Evolutionary conservation across 805 yeast genomes (phyloP), one percentile per base, ranked within the genome.

Genomic region (Sugiyamaella smithiae): DNA sequence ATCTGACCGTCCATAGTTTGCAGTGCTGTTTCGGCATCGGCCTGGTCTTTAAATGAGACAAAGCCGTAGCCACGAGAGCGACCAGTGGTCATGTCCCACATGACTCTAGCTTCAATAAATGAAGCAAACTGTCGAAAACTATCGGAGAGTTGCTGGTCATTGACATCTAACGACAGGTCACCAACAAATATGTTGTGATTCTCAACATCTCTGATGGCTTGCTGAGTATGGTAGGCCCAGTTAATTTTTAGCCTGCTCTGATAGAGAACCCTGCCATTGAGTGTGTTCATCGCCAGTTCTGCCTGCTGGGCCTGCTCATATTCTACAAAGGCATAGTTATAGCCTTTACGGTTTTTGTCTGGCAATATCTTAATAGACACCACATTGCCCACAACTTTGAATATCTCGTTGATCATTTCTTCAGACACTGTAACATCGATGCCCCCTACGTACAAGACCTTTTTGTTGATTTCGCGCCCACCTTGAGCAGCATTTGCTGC

Each of bases 41-140:
- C 67, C 53, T 75, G 78, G 22, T 75, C 77, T 23, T 71, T 66
- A 60, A 89, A 89, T 1, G 91, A 82, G 9, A 88, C 93, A 66
- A 89, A 88, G 1, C 97, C 96, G 62, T 88, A 88, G 31, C 96
- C 95, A 68, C 96, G 49, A 2, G 95, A 87, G 63, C 96, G 75
- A 37, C 95, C 93, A 22, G 93, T 84, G 65, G 86, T 90, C 95
- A 88, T 87, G 65, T 89, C 96, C 96, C 97, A 88, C 96, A 88
- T 89, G 26, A 88, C 96, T 58, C 88, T 89, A 9, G 95, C 96
- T 65, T 86, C 93, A 41, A 79, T 70, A 59, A 85, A 70, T 1
- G 88, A 76, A 14, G 73, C 71, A 64, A 77, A 85, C 48, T 72
- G 70, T 4, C 70, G 57, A 62, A 88, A 88, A 9, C 84, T 73